A percentile compares a stretch with the other conserved stretches of the same genome.
phyloP scores from a whole-genome alignment of 2,329 filamentous ascomycete genomes.

The Ophiocordyceps robertsii region DNA sequence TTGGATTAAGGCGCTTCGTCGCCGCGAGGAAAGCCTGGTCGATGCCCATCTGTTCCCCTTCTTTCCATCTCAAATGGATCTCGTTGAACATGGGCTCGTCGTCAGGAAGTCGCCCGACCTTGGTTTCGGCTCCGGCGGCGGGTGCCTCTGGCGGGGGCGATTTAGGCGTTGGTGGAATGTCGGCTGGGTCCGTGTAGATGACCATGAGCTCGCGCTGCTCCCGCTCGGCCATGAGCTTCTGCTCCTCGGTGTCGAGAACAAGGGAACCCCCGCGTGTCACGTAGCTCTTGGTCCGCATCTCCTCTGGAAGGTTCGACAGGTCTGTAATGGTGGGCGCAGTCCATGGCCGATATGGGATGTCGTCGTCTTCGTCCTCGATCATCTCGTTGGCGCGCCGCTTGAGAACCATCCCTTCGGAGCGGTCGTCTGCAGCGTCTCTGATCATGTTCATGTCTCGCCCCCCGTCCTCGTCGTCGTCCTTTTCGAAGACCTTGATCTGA shows the following conservation, averaged over 20 bases:
- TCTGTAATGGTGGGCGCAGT: slow-evolving; percentile 31
- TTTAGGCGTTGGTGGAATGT: slow-evolving; percentile 43
- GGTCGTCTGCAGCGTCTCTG: slow-evolving; percentile 59
- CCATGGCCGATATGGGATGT: slow-evolving; percentile 40
- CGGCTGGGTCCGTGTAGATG: slow-evolving; percentile 38
- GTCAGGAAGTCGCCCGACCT: slow-evolving; percentile 22
- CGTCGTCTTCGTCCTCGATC: slow-evolving; percentile 45
- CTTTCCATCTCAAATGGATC: slow-evolving; percentile 33
- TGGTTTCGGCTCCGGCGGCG: slow-evolving; percentile 10
- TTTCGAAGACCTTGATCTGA: slow-evolving; percentile 55
- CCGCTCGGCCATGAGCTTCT: slow-evolving; percentile 39
- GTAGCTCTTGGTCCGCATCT: slow-evolving; percentile 33
- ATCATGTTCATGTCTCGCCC: slow-evolving; percentile 55
- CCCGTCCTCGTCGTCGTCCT: slow-evolving; percentile 58
- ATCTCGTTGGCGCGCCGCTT: slow-evolving; percentile 36
- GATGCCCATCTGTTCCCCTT: slow-evolving; percentile 29
- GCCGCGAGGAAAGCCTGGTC: slow-evolving; percentile 29
- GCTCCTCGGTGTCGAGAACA: slow-evolving; percentile 39
- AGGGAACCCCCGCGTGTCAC: slow-evolving; percentile 39
- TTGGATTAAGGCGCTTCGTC: slow-evolving; percentile 26
- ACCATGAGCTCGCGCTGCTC: slow-evolving; percentile 48
- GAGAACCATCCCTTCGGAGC: slow-evolving; percentile 57
- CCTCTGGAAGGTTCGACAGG: slow-evolving; percentile 31
- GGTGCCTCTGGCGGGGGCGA: slow-evolving; percentile 30
- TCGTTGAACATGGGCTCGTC: slow-evolving; percentile 31